Conservation (phyloP, 2,329 filamentous ascomycete species). For the Sporothrix globosa region DNA sequence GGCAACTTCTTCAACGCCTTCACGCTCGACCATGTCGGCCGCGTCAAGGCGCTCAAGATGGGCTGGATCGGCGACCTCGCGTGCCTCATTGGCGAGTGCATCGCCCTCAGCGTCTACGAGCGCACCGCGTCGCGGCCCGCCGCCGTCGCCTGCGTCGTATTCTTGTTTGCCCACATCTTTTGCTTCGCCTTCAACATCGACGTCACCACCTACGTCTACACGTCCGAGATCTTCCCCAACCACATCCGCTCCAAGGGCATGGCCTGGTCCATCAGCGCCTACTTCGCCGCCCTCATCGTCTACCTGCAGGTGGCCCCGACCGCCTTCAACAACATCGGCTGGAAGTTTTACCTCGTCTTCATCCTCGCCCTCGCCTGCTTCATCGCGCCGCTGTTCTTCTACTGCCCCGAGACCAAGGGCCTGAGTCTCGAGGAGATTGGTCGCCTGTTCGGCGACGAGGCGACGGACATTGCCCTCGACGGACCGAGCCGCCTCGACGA, state of each 20-base stretch:
- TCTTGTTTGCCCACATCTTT: constrained; percentile 22
- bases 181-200: constrained; percentile 18
- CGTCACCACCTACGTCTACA: constrained; percentile 42
- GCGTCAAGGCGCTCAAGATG: constrained; percentile 15
- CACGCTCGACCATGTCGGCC: constrained; percentile 17
- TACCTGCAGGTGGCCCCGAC: constrained; percentile 19
- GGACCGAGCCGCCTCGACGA: constrained; percentile 6
- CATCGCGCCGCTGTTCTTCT: constrained; percentile 4
- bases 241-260: constrained; percentile 42
- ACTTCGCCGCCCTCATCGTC: constrained; percentile 28
- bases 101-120: constrained; percentile 6
- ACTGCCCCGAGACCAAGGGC: constrained; percentile 19
- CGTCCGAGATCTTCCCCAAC: constrained; percentile 60
- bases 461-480: constrained; percentile 5
- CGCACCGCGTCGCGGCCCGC: background rate
- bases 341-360: constrained; percentile 29
- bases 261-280: constrained; percentile 14
- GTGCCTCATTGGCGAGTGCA: constrained; percentile 9
- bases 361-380: background rate
- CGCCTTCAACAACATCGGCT: constrained; percentile 19
- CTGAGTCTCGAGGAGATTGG: constrained; percentile 17
- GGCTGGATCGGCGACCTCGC: constrained; percentile 12
- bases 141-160: constrained; percentile 17
- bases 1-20: constrained; percentile 20
- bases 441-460: constrained; percentile 18